Evolutionary conservation across 352 stramenopile species (phyloP).

Genomic region (Globisporangium megalacanthum): DNA sequence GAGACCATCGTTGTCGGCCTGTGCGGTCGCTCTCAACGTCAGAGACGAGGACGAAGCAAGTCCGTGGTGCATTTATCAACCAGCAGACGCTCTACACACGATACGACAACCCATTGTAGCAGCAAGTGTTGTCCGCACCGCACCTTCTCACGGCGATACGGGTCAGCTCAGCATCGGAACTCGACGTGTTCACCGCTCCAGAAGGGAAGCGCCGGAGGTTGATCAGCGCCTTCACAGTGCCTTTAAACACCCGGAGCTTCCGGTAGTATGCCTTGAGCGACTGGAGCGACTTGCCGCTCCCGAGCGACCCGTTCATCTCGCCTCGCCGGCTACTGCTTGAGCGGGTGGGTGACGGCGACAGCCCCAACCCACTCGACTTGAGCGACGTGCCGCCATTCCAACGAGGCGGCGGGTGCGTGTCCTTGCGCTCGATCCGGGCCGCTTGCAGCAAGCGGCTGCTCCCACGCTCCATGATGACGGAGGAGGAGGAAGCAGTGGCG

Average conservation of each 20-base stretch:
- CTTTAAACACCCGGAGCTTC: slow-evolving; percentile 66
- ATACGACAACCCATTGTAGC: neutral
- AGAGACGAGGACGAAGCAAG: neutral
- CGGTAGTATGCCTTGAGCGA: slow-evolving; percentile 66
- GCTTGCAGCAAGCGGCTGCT: slow-evolving; percentile 9
- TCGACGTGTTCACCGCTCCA: neutral
- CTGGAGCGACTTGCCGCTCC: slow-evolving; percentile 32
- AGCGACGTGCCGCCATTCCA: slow-evolving; percentile 20
- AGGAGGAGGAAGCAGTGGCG: neutral
- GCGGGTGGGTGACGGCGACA: slow-evolving; percentile 1
- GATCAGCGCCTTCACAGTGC: slow-evolving; percentile 60
- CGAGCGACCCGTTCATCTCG: slow-evolving; percentile 8
- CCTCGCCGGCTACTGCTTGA: neutral
- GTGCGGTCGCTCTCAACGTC: neutral
- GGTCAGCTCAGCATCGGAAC: neutral
- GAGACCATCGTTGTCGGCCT: slow-evolving; percentile 22
- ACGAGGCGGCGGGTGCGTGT: slow-evolving; percentile 10
- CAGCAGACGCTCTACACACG: no score
- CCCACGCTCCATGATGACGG: slow-evolving; percentile 21
- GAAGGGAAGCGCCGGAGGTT: slow-evolving; percentile 30
- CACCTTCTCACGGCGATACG: neutral
- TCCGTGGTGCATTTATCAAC: no score
- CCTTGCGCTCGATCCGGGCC: slow-evolving; percentile 11
- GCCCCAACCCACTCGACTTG: neutral
- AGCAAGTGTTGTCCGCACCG: neutral